Evolutionary conservation across 2,329 filamentous ascomycete genomes (phyloP).

Genomic region (Nakataea oryzae): DNA sequence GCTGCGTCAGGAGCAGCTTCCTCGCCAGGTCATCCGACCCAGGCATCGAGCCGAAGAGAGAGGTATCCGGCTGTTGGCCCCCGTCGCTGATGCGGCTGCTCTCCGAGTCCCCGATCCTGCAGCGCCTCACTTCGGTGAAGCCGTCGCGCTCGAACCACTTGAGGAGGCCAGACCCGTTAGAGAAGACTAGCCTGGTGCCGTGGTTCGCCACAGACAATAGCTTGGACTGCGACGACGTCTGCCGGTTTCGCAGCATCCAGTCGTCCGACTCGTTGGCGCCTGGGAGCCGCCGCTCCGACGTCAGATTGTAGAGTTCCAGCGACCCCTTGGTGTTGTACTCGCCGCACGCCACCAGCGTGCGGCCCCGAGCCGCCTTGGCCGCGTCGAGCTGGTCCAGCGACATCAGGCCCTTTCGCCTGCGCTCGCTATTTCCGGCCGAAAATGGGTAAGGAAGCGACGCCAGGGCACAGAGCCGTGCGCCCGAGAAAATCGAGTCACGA

Average conservation of each 20-base stretch:
- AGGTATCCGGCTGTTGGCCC: conserved; percentile 25
- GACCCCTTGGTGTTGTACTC: conserved; percentile 89
- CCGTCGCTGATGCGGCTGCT: conserved; percentile 6
- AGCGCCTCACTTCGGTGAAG: conserved; percentile 44
- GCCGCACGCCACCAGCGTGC: conserved; percentile 71
- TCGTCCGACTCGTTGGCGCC: conserved; percentile 6
- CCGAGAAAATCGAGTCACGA: conserved; percentile 71
- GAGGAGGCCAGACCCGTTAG: conserved; percentile 72
- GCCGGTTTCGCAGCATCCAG: conserved; percentile 63
- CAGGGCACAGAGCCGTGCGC: conserved; percentile 66
- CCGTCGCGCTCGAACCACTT: conserved; percentile 91
- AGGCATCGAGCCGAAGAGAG: conserved; percentile 40
- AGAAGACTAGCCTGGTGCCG: conserved; percentile 70
- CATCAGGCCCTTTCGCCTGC: conserved; percentile 42
- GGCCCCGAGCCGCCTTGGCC: conserved; percentile 38
- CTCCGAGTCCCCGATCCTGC: conserved; percentile 46
- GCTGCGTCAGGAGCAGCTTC: conserved; percentile 60
- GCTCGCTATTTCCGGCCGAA: conserved; percentile 49
- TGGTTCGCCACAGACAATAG: conserved; percentile 74
- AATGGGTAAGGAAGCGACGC: conserved; percentile 59
- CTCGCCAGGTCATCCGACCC: conserved; percentile 64
- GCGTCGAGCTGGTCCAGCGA: conserved; percentile 41
- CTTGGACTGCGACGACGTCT: conserved; percentile 71
- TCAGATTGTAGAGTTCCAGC: conserved; percentile 72
- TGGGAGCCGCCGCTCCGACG: background rate